Conservation (phyloP, 2,329 filamentous ascomycete genomes). For the Colletotrichum falcatum region DNA sequence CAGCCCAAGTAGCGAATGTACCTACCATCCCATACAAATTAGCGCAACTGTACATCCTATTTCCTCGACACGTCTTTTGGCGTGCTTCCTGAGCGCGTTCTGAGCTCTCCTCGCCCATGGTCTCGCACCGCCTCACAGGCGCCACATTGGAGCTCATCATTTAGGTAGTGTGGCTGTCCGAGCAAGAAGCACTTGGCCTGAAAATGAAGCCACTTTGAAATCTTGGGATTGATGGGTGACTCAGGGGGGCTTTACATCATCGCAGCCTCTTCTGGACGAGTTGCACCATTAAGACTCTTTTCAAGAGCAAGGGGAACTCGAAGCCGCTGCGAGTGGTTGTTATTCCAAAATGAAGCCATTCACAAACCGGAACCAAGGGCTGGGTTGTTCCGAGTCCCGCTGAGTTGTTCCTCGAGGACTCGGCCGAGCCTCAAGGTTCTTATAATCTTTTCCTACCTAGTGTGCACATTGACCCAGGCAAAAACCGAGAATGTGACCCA, state of each 20-base stretch:
- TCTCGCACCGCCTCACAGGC: not conserved
- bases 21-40: not conserved
- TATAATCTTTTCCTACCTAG: too few relatives aligned
- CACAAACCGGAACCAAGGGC: slow-evolving; percentile 4
- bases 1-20: slow-evolving; percentile 2
- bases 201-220: not conserved
- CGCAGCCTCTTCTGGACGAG: too few relatives aligned
- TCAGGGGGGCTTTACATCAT: not conserved
- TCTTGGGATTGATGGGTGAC: not conserved
- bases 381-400: slow-evolving; percentile 16
- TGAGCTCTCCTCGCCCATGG: not conserved
- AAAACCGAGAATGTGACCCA: not conserved
- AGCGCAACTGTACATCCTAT: not conserved
- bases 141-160: not conserved
- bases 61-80: not conserved
- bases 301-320: too few relatives aligned
- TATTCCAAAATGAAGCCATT: not conserved
- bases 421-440: slow-evolving; percentile 9
- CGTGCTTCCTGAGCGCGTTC: slow-evolving; percentile 8
- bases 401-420: not conserved
- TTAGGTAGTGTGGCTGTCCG: not conserved
- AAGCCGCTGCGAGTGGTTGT: not conserved
- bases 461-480: too few relatives aligned
- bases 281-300: too few relatives aligned
- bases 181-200: not conserved